Conservation (phyloP, 2,329 filamentous ascomycete species). For the Colletotrichum liaoningense region DNA sequence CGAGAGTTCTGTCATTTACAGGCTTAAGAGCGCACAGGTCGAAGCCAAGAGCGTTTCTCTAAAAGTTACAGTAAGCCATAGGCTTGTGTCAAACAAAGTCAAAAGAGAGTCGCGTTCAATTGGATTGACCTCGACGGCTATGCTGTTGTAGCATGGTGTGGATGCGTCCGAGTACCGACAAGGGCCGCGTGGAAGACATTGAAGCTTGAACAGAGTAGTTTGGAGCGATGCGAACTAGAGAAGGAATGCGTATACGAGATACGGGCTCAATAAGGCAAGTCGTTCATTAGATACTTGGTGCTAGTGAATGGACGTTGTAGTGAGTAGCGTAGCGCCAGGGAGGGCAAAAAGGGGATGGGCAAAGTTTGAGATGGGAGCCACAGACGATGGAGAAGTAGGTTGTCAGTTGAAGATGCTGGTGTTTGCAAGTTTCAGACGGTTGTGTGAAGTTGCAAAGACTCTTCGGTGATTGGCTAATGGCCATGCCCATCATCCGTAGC, state of each 20-base stretch:
- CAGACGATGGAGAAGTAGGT: not conserved
- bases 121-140: not conserved
- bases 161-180: not conserved
- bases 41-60: not conserved
- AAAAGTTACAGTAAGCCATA: not conserved
- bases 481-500: not conserved
- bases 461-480: conserved; percentile 11
- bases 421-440: conserved; percentile 31
- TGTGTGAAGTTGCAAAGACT: conserved; percentile 5
- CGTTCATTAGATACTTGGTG: not conserved
- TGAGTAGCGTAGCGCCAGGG: not conserved
- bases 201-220: not conserved
- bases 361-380: not conserved
- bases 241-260: not conserved
- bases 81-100: conserved; percentile 1
- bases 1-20: not conserved
- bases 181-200: not conserved
- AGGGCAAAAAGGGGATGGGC: not conserved
- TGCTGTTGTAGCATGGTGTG: too few relatives aligned
- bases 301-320: not conserved
- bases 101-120: not conserved
- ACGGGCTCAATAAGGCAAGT: conserved; percentile 4
- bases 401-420: not conserved
- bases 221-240: not conserved
- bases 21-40: not conserved